Base-by-base conservation (phyloP, 305 asterid genomes). In the Solanum hybrid region DNA sequence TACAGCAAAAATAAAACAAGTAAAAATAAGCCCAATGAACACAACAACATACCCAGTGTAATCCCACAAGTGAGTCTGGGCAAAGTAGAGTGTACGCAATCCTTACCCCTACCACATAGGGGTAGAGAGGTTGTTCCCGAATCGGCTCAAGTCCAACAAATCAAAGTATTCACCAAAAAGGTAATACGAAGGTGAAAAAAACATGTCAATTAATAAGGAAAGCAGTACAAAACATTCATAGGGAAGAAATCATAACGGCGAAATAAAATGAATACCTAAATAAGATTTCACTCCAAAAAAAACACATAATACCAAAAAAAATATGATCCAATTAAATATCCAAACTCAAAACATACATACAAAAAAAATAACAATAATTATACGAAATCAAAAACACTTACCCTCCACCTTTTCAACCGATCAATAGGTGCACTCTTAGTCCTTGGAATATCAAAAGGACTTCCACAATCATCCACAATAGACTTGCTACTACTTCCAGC, bases 371-470 rank as follows among this genome's bases (percentile, higher is more conserved):
- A 29, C 34, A 79, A 76, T 9, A 22, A 38, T 37, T 10, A 10
- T 26, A 31, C 9, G n/a, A 88, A 37, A 10, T 34, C n/a, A 32
- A 36, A 78, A 3, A 90, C 98, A 91, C 99, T 91, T 90, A 97
- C 99, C 94, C 99, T 93, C 99, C 99, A 96, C 85, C 95, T 88
- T 72, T 93, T 95, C 90, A 97, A 88, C 84, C 97, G 93, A 88
- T 97, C 93, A 78, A 94, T 88, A 0, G 99, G 94, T 42, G 99
- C 99, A 76, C 97, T 91, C 89, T 97, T 97, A 42, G 99, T 97
- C 13, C 99, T 90, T 38, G 90, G 92, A 89, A 97, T 96, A 91
- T 94, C 93, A 78, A 97, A 97, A 7, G 99, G 96, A 10, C 95
- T 94, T 12, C 93, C 93, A 7, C 90, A 90, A 13, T 88, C 94